Evolutionary conservation across 2,329 filamentous ascomycete species (phyloP).

Genomic region (Coleophoma cylindrospora): DNA sequence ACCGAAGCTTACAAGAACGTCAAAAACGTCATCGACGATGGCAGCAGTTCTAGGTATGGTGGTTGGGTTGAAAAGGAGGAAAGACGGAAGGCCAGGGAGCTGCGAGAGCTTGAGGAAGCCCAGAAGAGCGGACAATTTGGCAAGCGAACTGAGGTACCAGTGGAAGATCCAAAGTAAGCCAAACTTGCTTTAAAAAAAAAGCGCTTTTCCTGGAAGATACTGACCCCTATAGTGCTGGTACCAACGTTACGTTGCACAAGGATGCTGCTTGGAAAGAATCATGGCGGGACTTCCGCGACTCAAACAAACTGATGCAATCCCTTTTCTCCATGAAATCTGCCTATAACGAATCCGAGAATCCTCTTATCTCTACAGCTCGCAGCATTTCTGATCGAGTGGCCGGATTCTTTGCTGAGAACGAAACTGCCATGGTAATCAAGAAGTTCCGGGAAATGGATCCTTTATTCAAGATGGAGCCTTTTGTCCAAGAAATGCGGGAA

Average conservation of each 20-base stretch:
- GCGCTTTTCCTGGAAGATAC: slow-evolving; percentile 11
- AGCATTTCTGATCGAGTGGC: slow-evolving; percentile 90
- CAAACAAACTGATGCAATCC: slow-evolving; percentile 81
- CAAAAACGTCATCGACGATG: slow-evolving; percentile 94
- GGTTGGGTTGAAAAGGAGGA: slow-evolving; percentile 98
- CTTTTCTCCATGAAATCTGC: slow-evolving; percentile 80
- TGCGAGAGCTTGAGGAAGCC: slow-evolving; percentile 59
- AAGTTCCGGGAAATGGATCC: slow-evolving; percentile 97
- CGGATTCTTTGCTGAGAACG: slow-evolving; percentile 97
- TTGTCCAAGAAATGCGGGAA: slow-evolving; percentile 91
- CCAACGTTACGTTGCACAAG: slow-evolving; percentile 92
- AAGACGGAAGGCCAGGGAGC: slow-evolving; percentile 71
- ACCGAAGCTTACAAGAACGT: slow-evolving; percentile 94
- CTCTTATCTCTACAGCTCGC: slow-evolving; percentile 81
- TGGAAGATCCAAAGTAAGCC: slow-evolving; percentile 83
- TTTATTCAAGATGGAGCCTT: slow-evolving; percentile 89
- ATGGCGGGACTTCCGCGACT: slow-evolving; percentile 94
- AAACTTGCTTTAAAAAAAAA: slow-evolving; percentile 15
- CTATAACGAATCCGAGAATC: slow-evolving; percentile 97
- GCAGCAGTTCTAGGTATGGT: slow-evolving; percentile 91
- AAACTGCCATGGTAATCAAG: slow-evolving; percentile 96
- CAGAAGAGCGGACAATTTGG: slow-evolving; percentile 33
- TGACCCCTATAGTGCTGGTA: slow-evolving; percentile 69
- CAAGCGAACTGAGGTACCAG: slow-evolving; percentile 52
- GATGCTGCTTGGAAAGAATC: slow-evolving; percentile 96